phyloP scores from a whole-genome alignment of 1,284 basidiomycete genomes.

The Dichomitus squalens region DNA sequence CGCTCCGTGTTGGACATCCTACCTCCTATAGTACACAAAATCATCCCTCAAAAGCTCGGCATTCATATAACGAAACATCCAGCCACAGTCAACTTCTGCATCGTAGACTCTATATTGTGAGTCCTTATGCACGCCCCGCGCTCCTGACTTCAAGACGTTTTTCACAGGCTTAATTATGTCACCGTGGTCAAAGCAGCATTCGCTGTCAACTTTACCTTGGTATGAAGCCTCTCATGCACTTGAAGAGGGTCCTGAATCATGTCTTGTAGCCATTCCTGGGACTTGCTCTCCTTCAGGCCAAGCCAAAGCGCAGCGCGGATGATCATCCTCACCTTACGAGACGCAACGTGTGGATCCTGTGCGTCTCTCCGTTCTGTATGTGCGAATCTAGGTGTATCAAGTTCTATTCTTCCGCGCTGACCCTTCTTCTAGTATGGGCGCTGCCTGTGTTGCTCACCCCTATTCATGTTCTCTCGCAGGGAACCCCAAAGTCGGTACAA shows the following conservation, averaged over 20 bases:
- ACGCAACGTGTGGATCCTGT: conserved; percentile 18
- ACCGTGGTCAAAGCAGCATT: conserved; percentile 32
- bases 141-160: neutral
- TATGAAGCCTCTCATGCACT: conserved; percentile 4
- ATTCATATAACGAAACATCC: conserved; percentile 1
- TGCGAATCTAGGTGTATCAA: neutral
- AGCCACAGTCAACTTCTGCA: conserved; percentile 22
- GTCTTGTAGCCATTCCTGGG: conserved; percentile 26
- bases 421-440: conserved; percentile 25
- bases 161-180: conserved; percentile 25
- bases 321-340: conserved; percentile 23
- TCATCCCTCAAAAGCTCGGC: conserved; percentile 9
- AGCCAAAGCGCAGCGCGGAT: conserved; percentile 20
- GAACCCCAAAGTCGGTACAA: neutral
- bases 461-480: conserved; percentile 15
- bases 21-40: conserved; percentile 21
- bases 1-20: conserved; percentile 26
- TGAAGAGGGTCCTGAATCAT: neutral
- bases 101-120: conserved; percentile 26
- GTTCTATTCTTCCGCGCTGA: neutral
- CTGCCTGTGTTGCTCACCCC: conserved; percentile 26
- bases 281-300: conserved; percentile 19
- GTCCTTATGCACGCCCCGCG: neutral
- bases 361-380: conserved; percentile 28
- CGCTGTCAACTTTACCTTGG: conserved; percentile 31